Percentiles rank a stretch among this genome's conserved stretches.
These are phyloP conservation scores for Simplicillium sp. DNA, from an alignment of 2,329 filamentous ascomycete species.

Conservation along the genomic window DNA sequence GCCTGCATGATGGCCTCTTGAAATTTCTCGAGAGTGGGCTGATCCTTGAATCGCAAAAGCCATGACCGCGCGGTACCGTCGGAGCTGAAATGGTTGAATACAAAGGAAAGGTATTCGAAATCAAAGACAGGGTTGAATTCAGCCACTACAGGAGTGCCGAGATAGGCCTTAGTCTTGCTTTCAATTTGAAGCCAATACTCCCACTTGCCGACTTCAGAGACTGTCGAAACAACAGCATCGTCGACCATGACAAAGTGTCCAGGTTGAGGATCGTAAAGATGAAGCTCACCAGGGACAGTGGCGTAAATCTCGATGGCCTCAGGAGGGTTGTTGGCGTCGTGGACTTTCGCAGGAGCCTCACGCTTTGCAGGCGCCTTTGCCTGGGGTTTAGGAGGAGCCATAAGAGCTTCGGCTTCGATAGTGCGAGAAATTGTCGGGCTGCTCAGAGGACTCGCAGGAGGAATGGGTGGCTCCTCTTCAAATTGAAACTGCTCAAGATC, in stretches of 20 bases:
- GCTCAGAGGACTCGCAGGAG: slow-evolving; percentile 52
- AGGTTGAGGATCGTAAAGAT: slow-evolving; percentile 84
- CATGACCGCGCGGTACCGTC: slow-evolving; percentile 92
- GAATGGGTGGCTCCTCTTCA: slow-evolving; percentile 51
- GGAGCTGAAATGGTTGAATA: slow-evolving; percentile 91
- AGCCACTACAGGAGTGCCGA: slow-evolving; percentile 74
- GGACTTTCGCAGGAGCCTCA: slow-evolving; percentile 21
- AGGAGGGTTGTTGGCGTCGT: slow-evolving; percentile 37
- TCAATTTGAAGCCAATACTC: slow-evolving; percentile 90
- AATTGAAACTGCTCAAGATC: slow-evolving; percentile 83
- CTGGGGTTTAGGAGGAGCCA: slow-evolving; percentile 33
- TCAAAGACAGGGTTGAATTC: slow-evolving; percentile 99
- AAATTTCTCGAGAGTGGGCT: slow-evolving; percentile 70
- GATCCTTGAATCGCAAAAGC: slow-evolving; percentile 86
- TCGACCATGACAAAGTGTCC: slow-evolving; percentile 81
- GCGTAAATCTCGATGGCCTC: slow-evolving; percentile 63
- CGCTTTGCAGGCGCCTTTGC: slow-evolving; percentile 23
- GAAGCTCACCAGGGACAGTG: slow-evolving; percentile 72
- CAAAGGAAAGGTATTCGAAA: slow-evolving; percentile 97
- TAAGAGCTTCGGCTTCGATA: slow-evolving; percentile 47
- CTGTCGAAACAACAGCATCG: slow-evolving; percentile 61
- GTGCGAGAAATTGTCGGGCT: slow-evolving; percentile 46
- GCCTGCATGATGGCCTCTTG: slow-evolving; percentile 93
- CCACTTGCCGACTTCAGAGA: slow-evolving; percentile 84
- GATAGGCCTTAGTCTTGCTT: slow-evolving; percentile 68